These are phyloP conservation scores for Rhodotorula toruloides DNA, from an alignment of 768 basidiomycete species.

Conservation along the genomic window DNA sequence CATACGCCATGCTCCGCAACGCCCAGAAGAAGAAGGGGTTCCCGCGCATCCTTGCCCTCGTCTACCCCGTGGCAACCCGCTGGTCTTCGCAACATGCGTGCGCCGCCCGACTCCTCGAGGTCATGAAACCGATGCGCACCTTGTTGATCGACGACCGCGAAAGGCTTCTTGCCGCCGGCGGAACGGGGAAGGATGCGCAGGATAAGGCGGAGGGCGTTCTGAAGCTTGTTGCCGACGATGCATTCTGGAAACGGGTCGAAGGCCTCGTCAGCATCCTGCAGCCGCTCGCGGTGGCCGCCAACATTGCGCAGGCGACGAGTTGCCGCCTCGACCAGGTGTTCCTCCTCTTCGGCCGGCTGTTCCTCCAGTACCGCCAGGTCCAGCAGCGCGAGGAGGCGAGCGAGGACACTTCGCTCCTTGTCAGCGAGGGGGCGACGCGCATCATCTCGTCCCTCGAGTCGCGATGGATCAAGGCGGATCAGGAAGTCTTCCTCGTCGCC, in stretches of 20 bases:
- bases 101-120: neutral
- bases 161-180: neutral
- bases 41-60: neutral
- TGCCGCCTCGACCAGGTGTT: constrained; percentile 2
- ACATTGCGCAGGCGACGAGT: neutral
- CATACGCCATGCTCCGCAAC: neutral
- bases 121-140: neutral
- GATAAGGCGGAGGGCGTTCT: neutral
- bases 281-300: neutral
- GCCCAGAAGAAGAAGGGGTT: neutral
- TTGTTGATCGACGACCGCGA: neutral
- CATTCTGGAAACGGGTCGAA: neutral
- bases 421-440: neutral
- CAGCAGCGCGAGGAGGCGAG: neutral
- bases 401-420: no score
- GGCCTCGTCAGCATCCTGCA: neutral
- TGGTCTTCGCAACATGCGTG: neutral
- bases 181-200: neutral
- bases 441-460: neutral
- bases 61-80: neutral
- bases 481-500: neutral
- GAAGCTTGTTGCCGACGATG: neutral
- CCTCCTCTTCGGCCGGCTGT: neutral
- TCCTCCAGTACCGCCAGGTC: neutral
- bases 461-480: neutral